These are phyloP conservation scores for Centaurea solstitialis DNA, from an alignment of 129 eudicot genomes.

Conservation along the genomic window DNA sequence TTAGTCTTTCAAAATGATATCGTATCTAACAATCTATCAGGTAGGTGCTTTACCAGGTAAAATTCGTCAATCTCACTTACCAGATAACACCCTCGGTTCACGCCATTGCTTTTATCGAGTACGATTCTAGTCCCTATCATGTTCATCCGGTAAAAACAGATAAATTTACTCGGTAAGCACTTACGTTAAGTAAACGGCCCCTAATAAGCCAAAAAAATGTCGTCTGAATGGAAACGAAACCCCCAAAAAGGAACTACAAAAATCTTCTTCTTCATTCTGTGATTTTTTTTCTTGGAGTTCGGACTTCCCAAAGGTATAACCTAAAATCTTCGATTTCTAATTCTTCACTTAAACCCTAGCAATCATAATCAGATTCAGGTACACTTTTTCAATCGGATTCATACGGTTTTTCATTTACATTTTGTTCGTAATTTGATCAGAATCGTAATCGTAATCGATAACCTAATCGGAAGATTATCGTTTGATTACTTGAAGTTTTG, in stretches of 20 bases:
- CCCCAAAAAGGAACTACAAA: slow-evolving; percentile 21
- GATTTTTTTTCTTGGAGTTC: slow-evolving; percentile 11
- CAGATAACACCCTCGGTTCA: too few relatives aligned
- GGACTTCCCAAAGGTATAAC: slow-evolving; percentile 12
- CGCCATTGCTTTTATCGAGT: too few relatives aligned
- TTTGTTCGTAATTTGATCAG: not conserved
- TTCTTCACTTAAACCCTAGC: slow-evolving; percentile 9
- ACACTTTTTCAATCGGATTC: slow-evolving; percentile 3
- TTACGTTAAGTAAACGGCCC: too few relatives aligned
- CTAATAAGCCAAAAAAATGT: too few relatives aligned
- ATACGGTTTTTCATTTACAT: not conserved
- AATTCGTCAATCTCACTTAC: too few relatives aligned
- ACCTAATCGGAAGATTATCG: too few relatives aligned
- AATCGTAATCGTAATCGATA: not conserved
- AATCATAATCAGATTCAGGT: not conserved
- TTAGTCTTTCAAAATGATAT: too few relatives aligned
- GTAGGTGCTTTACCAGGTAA: too few relatives aligned
- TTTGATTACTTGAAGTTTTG: not conserved
- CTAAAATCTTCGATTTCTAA: not conserved
- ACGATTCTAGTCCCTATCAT: too few relatives aligned
- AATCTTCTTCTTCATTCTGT: slow-evolving; percentile 17
- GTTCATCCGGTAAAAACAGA: too few relatives aligned
- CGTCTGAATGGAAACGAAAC: not conserved
- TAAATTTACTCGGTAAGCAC: too few relatives aligned
- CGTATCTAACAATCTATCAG: too few relatives aligned